Percentiles rank a stretch among this genome's conserved stretches.
Evolutionary conservation across 306 rosid species (phyloP).

Genomic region (Castanea sativa): DNA sequence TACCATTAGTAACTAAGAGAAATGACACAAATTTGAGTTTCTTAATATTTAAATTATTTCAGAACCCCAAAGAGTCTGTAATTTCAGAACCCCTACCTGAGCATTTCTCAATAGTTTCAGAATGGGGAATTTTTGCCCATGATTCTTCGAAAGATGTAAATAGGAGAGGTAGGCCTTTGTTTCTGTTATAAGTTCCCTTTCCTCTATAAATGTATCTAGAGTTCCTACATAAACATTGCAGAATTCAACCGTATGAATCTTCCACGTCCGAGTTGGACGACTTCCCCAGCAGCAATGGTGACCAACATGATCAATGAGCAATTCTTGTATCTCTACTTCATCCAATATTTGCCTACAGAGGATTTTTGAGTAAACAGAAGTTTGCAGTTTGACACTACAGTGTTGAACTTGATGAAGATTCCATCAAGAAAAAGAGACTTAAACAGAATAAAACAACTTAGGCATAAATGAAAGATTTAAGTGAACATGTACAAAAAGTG

Average conservation of each 20-base stretch:
- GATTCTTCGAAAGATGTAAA: constrained; percentile 62
- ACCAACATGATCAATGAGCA: constrained; percentile 93
- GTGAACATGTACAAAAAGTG: neutral
- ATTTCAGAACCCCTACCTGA: constrained; percentile 47
- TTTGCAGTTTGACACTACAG: neutral
- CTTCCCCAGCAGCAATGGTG: constrained; percentile 99
- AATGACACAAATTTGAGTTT: neutral
- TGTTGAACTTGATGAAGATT: constrained; percentile 4
- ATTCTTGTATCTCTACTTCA: constrained; percentile 89
- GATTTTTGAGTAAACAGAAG: constrained; percentile 11
- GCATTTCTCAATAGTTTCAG: constrained; percentile 76
- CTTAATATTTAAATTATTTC: neutral
- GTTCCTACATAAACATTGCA: constrained; percentile 92
- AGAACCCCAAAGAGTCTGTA: neutral
- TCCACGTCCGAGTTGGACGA: constrained; percentile 91
- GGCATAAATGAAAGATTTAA: neutral
- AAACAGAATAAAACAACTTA: neutral
- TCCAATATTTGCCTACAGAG: constrained; percentile 59
- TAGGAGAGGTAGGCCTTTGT: constrained; percentile 72
- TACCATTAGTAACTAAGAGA: constrained; percentile 43
- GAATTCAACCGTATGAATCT: constrained; percentile 78
- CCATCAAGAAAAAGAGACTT: neutral
- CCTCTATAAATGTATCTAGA: constrained; percentile 87
- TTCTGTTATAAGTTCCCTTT: constrained; percentile 63
- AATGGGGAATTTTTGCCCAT: constrained; percentile 69